Conservation (phyloP, 306 rosid genomes). For the Datisca glomerata region DNA sequence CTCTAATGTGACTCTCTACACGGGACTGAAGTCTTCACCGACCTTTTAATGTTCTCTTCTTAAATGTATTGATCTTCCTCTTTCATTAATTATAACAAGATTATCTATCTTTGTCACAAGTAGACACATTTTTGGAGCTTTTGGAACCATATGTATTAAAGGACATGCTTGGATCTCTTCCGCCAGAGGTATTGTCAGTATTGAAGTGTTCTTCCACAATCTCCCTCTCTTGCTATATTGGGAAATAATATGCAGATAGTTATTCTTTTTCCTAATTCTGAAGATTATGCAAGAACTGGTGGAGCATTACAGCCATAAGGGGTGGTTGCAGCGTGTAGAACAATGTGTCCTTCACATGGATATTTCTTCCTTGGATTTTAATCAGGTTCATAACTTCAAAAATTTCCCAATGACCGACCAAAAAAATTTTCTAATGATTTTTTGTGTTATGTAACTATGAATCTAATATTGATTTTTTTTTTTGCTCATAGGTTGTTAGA, state of each 20-base stretch:
- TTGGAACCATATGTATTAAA: conserved; percentile 91
- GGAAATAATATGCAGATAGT: conserved; percentile 5
- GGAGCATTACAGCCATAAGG: conserved; percentile 79
- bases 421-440: too few species aligned
- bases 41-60: conserved; percentile 1
- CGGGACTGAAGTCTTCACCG: too few species aligned
- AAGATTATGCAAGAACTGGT: conserved; percentile 99
- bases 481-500: conserved; percentile 49
- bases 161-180: conserved; percentile 97
- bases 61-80: too few species aligned
- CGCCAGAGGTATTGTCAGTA: conserved; percentile 75
- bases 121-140: conserved; percentile 95
- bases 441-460: conserved; percentile 10
- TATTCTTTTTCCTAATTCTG: conserved; percentile 10
- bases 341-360: conserved; percentile 99
- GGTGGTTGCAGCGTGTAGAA: conserved; percentile 92
- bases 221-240: conserved; percentile 16
- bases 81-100: background rate
- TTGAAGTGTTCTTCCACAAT: conserved; percentile 14
- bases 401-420: conserved; percentile 18
- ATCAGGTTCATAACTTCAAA: conserved; percentile 53
- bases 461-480: too few species aligned
- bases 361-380: conserved; percentile 95
- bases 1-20: background rate
- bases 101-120: conserved; percentile 4